Evolutionary conservation across 805 yeast species (phyloP).

Genomic region (Sugiyamaella qingdaonensis): DNA sequence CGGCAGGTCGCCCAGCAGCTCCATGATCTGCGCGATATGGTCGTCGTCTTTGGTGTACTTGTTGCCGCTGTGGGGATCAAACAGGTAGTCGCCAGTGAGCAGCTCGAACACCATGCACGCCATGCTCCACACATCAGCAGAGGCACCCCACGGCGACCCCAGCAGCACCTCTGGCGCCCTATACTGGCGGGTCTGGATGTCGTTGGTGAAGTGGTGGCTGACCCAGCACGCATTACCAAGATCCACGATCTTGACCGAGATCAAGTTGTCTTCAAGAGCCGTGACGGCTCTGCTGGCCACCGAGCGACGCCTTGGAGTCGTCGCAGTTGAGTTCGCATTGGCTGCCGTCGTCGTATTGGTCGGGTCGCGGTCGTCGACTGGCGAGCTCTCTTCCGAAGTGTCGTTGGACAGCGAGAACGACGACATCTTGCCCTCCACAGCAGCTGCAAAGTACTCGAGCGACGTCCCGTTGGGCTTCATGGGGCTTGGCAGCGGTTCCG

Average conservation of each 20-base stretch:
- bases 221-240: conserved; percentile 88
- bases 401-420: background rate
- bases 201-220: conserved; percentile 76
- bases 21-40: conserved; percentile 93
- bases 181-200: conserved; percentile 88
- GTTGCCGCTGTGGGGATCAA: conserved; percentile 65
- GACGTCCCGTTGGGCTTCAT: conserved; percentile 45
- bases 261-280: conserved; percentile 43
- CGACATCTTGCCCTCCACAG: conserved; percentile 8
- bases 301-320: conserved; percentile 3
- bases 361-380: background rate
- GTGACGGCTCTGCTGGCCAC: conserved; percentile 14
- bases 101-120: conserved; percentile 90
- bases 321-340: no score
- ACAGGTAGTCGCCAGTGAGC: conserved; percentile 88
- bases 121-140: conserved; percentile 93
- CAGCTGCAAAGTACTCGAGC: conserved; percentile 10
- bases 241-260: conserved; percentile 86
- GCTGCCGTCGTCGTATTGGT: no score
- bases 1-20: conserved; percentile 69
- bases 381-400: background rate
- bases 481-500: conserved; percentile 91
- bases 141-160: conserved; percentile 90
- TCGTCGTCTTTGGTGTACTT: conserved; percentile 87
- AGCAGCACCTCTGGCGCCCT: conserved; percentile 83